These are phyloP conservation scores for Hypholoma fasciculare DNA, from an alignment of 768 basidiomycete genomes.

Conservation along the genomic window DNA sequence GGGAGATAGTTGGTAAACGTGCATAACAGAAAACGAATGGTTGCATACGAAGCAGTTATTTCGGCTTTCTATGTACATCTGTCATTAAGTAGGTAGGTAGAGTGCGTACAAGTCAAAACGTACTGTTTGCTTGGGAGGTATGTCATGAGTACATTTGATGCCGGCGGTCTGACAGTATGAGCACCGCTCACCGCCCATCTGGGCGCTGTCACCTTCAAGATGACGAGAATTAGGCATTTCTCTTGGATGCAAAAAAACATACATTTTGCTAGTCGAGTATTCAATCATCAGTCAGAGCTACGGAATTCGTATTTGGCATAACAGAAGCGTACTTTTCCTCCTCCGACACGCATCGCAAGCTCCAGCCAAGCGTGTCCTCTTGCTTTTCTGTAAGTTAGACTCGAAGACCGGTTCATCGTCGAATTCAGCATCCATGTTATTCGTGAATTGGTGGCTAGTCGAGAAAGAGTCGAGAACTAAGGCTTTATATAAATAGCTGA, in stretches of 20 bases:
- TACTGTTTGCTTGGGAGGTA: conserved; percentile 2
- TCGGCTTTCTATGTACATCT: conserved; percentile 18
- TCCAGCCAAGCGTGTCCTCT: conserved; percentile 2
- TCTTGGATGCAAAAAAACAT: neutral
- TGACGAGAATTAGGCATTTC: neutral
- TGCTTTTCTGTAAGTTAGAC: neutral
- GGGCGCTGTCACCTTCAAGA: conserved; percentile 1
- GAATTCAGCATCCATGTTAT: too few species aligned
- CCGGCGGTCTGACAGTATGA: conserved; percentile 1
- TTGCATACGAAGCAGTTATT: conserved; percentile 33
- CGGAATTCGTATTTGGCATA: neutral
- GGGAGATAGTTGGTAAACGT: too few species aligned
- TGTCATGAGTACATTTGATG: conserved; percentile 4
- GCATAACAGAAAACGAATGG: neutral
- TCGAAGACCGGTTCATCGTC: too few species aligned
- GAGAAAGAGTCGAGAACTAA: too few species aligned
- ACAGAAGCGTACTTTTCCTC: neutral
- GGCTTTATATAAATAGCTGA: too few species aligned
- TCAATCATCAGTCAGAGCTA: too few species aligned
- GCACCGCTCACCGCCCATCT: neutral
- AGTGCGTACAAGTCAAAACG: neutral
- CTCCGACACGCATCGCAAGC: conserved; percentile 6
- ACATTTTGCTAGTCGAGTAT: neutral
- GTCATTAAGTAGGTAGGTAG: neutral
- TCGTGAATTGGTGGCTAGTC: too few species aligned